Evolutionary conservation across 2,329 filamentous ascomycete genomes (phyloP).

Genomic region (Endoconidiophora laricicola): DNA sequence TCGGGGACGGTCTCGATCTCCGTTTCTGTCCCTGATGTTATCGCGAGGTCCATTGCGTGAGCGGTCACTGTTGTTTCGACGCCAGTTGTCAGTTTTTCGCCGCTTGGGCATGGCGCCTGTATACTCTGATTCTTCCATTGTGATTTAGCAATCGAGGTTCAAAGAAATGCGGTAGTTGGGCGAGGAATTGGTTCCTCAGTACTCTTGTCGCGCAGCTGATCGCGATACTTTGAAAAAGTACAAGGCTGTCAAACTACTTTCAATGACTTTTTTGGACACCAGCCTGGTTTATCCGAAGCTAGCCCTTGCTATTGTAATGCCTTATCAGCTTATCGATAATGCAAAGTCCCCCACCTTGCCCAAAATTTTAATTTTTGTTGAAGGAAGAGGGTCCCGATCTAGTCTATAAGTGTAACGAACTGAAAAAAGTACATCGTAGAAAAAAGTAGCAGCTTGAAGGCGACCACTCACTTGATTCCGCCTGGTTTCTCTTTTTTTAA

Average conservation of each 20-base stretch:
- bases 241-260: constrained; percentile 4
- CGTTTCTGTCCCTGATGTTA: constrained; percentile 17
- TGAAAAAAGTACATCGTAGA: constrained; percentile 1
- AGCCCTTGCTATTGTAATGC: not conserved
- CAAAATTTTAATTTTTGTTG: constrained; percentile 4
- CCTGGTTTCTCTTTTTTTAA: constrained; percentile 4
- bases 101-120: constrained; percentile 25
- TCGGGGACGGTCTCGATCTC: constrained; percentile 19
- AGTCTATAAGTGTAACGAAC: constrained; percentile 7
- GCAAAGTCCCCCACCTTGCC: constrained; percentile 5
- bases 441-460: constrained; percentile 4
- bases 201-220: not conserved
- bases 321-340: constrained; percentile 12
- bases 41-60: constrained; percentile 17
- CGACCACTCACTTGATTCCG: not conserved
- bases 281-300: constrained; percentile 7
- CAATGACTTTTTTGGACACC: not conserved
- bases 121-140: constrained; percentile 17
- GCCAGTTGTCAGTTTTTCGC: constrained; percentile 21
- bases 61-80: constrained; percentile 11
- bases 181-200: not conserved
- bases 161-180: not conserved
- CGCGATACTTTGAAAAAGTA: not conserved
- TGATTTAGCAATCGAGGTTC: not conserved
- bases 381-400: not conserved